phyloP scores from a whole-genome alignment of 1,284 basidiomycete genomes.

The Jaminaea rosea region DNA sequence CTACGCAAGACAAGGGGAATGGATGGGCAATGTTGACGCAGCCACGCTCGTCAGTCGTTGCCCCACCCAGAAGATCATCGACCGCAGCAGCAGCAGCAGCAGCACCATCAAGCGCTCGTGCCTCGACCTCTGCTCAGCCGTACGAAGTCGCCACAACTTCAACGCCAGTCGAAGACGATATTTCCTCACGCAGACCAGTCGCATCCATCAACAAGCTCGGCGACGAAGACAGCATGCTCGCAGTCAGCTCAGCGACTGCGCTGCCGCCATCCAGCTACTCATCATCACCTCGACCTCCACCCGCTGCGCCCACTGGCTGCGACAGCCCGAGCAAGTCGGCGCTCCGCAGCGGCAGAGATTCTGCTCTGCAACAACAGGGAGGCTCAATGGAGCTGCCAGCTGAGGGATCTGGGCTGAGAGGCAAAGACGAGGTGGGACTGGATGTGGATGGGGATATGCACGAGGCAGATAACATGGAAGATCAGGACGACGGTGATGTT shows the following conservation, averaged over 20 bases:
- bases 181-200: too few species aligned
- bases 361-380: neutral
- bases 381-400: conserved; percentile 7
- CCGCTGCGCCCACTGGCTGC: neutral
- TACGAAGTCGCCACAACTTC: too few species aligned
- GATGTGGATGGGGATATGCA: neutral
- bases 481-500: neutral
- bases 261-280: too few species aligned
- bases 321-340: neutral
- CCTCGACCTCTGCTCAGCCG: too few species aligned
- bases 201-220: too few species aligned
- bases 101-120: too few species aligned
- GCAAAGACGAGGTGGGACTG: conserved; percentile 4
- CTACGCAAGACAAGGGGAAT: neutral
- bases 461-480: neutral
- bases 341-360: neutral
- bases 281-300: neutral
- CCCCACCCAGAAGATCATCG: too few species aligned
- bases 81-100: too few species aligned
- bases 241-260: too few species aligned
- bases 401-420: conserved; percentile 9
- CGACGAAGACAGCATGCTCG: too few species aligned
- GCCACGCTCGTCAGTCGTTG: too few species aligned
- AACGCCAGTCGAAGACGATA: too few species aligned
- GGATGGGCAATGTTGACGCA: neutral